Conservation (phyloP, 805 yeast species). For the Wickerhamiella shivajii region DNA sequence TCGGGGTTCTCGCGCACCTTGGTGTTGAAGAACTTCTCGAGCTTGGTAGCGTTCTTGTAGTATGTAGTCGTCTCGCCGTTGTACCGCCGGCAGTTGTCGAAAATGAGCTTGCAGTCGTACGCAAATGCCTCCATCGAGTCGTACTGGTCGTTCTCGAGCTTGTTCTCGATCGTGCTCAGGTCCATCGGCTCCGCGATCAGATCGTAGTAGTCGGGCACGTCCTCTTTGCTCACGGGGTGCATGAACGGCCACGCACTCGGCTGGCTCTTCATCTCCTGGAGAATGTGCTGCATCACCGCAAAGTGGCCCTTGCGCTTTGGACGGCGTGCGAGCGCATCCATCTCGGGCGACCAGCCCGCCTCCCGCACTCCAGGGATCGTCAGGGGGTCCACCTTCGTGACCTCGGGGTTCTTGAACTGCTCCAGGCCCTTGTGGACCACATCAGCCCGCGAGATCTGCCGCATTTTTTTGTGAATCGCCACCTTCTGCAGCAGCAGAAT, state of each 20-base stretch:
- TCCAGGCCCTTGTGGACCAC: constrained; percentile 69
- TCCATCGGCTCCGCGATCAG: constrained; percentile 98
- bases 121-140: constrained; percentile 82
- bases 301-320: constrained; percentile 92
- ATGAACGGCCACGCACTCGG: constrained; percentile 98
- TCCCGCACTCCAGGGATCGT: constrained; percentile 81
- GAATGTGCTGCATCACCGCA: constrained; percentile 77
- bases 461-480: constrained; percentile 72
- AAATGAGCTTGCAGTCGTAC: constrained; percentile 73
- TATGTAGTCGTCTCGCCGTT: constrained; percentile 92
- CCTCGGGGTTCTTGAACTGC: constrained; percentile 35
- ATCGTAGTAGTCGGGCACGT: constrained; percentile 91
- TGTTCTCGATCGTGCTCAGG: constrained; percentile 84
- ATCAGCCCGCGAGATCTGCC: constrained; percentile 57
- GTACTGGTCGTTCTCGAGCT: constrained; percentile 82
- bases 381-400: constrained; percentile 42
- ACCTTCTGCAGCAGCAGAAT: constrained; percentile 80
- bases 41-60: constrained; percentile 83
- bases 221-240: constrained; percentile 82
- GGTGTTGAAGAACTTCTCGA: constrained; percentile 73
- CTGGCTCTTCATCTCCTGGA: constrained; percentile 81
- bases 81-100: constrained; percentile 82
- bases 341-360: constrained; percentile 96
- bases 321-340: constrained; percentile 91
- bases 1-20: constrained; percentile 87